These are phyloP conservation scores for Hirsutella rhossiliensis DNA, from an alignment of 2,329 filamentous ascomycete species.

Conservation along the genomic window DNA sequence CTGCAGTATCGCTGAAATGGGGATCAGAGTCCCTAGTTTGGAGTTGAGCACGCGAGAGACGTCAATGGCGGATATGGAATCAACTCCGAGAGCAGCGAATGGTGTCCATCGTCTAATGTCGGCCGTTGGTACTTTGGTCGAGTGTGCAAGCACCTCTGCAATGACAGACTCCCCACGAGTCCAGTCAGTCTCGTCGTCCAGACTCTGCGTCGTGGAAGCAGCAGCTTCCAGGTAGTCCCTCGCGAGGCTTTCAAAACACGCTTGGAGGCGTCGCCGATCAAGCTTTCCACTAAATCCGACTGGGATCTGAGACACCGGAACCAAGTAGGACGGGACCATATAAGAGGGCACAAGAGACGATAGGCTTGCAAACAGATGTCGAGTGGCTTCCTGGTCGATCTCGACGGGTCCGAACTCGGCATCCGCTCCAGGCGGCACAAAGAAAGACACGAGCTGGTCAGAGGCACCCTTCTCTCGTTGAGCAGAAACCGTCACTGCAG, in stretches of 20 bases:
- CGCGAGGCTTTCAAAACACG: conserved; percentile 33
- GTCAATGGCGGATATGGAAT: conserved; percentile 71
- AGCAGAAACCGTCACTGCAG: conserved; percentile 53
- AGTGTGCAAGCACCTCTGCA: conserved; percentile 37
- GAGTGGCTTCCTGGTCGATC: conserved; percentile 21
- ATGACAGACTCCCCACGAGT: conserved; percentile 44
- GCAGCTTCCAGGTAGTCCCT: conserved; percentile 28
- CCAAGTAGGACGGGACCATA: conserved; percentile 65
- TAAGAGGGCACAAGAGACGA: conserved; percentile 51
- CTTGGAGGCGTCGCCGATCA: conserved; percentile 43
- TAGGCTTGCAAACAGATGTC: conserved; percentile 41
- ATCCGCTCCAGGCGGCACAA: conserved; percentile 32
- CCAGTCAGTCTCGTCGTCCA: conserved; percentile 29
- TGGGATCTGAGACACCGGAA: conserved; percentile 59
- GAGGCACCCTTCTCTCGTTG: conserved; percentile 21
- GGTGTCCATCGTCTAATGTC: conserved; percentile 54
- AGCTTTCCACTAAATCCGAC: conserved; percentile 65
- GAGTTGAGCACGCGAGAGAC: conserved; percentile 46
- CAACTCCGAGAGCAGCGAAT: conserved; percentile 66
- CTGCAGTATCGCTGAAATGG: conserved; percentile 59
- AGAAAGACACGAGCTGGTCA: conserved; percentile 57
- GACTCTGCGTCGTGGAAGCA: conserved; percentile 12
- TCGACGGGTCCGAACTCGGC: conserved; percentile 24
- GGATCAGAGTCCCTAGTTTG: conserved; percentile 32
- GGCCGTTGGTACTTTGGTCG: conserved; percentile 29